A percentile compares a stretch with the other conserved stretches of the same genome.
Evolutionary conservation across 2,329 filamentous ascomycete species (phyloP).

Genomic region (Fusarium citri): DNA sequence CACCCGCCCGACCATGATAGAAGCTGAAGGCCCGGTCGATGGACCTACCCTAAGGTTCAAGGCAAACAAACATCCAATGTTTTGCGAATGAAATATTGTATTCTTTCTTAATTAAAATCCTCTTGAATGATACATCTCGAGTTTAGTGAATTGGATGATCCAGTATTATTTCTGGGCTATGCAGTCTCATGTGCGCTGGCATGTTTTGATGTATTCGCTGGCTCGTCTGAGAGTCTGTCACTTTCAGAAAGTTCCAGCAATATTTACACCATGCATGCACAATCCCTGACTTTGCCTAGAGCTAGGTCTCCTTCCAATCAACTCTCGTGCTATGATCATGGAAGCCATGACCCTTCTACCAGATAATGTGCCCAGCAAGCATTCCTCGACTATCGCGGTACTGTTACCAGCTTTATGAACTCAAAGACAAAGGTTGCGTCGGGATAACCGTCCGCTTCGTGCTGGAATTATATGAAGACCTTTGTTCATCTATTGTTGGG

Average conservation of each 20-base stretch:
- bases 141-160: not conserved
- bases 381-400: not conserved
- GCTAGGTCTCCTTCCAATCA: not conserved
- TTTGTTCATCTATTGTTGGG: not conserved
- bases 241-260: slow-evolving; percentile 9
- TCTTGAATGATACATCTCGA: not conserved
- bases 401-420: not conserved
- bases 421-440: not conserved
- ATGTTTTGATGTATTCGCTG: slow-evolving; percentile 7
- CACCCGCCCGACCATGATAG: not conserved
- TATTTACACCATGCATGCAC: not conserved
- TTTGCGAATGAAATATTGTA: not conserved
- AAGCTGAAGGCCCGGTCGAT: slow-evolving; percentile 3
- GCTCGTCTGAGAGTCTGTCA: not conserved
- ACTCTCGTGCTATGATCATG: not conserved
- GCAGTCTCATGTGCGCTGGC: not conserved
- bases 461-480: not conserved
- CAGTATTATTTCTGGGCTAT: not conserved
- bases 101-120: too few species aligned
- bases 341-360: not conserved
- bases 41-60: not conserved
- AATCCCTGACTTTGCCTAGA: slow-evolving; percentile 2
- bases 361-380: not conserved
- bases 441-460: not conserved
- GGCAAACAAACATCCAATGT: not conserved